Evolutionary conservation across 2,329 filamentous ascomycete genomes (phyloP).

Genomic region (Curvularia lunata): DNA sequence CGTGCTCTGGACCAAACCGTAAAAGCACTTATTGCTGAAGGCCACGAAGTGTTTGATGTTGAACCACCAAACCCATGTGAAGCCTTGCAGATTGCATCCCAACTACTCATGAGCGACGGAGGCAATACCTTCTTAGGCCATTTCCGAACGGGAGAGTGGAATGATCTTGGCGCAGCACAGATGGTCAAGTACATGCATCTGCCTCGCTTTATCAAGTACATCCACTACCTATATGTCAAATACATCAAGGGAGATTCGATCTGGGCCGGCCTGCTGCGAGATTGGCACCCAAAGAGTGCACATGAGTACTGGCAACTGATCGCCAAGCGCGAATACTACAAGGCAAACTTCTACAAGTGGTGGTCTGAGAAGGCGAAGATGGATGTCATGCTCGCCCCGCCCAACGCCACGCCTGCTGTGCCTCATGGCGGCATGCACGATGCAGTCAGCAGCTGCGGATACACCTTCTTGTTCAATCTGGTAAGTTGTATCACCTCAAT

Average conservation of each 20-base stretch:
- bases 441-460: conserved; percentile 84
- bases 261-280: conserved; percentile 77
- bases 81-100: conserved; percentile 76
- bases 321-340: conserved; percentile 76
- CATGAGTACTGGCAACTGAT: conserved; percentile 85
- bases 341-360: conserved; percentile 81
- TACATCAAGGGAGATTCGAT: conserved; percentile 77
- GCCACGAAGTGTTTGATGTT: conserved; percentile 75
- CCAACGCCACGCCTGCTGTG: conserved; percentile 87
- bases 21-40: conserved; percentile 69
- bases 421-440: conserved; percentile 87
- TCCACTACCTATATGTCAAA: conserved; percentile 90
- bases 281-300: conserved; percentile 76
- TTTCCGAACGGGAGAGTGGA: conserved; percentile 77
- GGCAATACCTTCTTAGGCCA: conserved; percentile 79
- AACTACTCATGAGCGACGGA: conserved; percentile 84
- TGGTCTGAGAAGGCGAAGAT: conserved; percentile 72
- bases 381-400: conserved; percentile 83
- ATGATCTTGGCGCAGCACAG: conserved; percentile 77
- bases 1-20: conserved; percentile 76
- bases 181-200: conserved; percentile 77
- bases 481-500: conserved; percentile 56
- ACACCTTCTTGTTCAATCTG: conserved; percentile 92
- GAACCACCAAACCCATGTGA: conserved; percentile 73
- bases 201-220: conserved; percentile 74